Evolutionary conservation across 805 yeast genomes (phyloP), one percentile per base, ranked within the genome.

Genomic region (Scheffersomyces ergatensis): DNA sequence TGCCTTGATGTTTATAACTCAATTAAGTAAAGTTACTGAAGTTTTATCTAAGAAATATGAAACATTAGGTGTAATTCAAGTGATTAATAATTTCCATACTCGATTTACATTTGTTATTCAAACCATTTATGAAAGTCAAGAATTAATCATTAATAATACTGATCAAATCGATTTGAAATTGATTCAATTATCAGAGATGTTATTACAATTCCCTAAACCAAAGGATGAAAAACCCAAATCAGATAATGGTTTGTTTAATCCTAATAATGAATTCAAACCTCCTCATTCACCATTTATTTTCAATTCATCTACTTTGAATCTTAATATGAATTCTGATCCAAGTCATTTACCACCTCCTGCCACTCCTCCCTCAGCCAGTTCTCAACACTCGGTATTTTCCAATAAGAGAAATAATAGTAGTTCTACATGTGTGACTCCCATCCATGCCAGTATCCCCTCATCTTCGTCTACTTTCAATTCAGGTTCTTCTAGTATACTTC

Each of bases 51-150:
- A 74, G 40, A 78, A 78, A 53, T 74, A 77, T 49, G 65, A 74
- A 27, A 65, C 63, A 23, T 53, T 76, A 37, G 83, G 83, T 1
- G 83, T 78, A 11, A 66, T 76, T n/a, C 72, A 71, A 14, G 80
- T 76, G 15, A 52, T 68, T 17, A 58, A 58, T 44, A 49, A 54
- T 46, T 43, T 49, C 55, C 37, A 56, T 25, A 35, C 40, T 18
- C 36, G 51, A 16, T 43, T 35, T 27, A 31, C 38, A 8, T 38
- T 44, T 27, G 30, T 47, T 5, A 48, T 48, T 12, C 50, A 50
- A 38, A 25, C 50, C 33, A 49, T 62, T 18, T 48, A 57, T 38
- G 61, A 61, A 30, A 52, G 55, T 40, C 55, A 50, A 36, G 47
- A 49, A 9, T 18, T 35, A 18, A 50, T 57, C 19, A 30, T 44